Evolutionary conservation across 2,329 filamentous ascomycete species (phyloP).

Genomic region (Aureobasidium musti): DNA sequence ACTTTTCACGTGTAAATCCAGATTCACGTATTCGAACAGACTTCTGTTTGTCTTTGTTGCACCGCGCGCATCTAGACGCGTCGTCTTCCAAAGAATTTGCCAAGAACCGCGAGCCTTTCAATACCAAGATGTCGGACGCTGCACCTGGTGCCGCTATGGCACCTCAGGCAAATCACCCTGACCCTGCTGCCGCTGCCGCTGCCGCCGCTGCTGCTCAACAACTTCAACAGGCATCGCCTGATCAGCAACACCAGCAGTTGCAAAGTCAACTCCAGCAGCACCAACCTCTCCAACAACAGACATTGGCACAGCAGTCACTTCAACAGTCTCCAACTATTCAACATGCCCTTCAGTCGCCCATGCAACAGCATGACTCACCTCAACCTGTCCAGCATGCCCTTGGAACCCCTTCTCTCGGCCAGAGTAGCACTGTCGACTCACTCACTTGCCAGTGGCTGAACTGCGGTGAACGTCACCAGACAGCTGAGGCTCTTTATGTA

Average conservation of each 20-base stretch:
- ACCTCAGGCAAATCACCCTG: conserved; percentile 14
- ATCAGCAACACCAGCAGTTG: conserved; percentile 25
- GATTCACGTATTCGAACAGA: not conserved
- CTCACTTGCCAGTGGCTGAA: conserved; percentile 63
- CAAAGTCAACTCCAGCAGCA: conserved; percentile 15
- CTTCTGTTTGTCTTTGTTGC: not conserved
- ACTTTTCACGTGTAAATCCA: not conserved
- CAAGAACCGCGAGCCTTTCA: not conserved
- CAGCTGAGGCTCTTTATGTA: conserved; percentile 65
- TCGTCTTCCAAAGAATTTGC: not conserved
- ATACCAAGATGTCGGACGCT: not conserved
- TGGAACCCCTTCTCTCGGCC: conserved; percentile 34
- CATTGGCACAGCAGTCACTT: conserved; percentile 11
- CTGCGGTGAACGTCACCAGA: conserved; percentile 61
- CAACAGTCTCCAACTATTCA: conserved; percentile 27
- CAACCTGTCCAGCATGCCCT: conserved; percentile 29
- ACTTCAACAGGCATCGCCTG: conserved; percentile 21
- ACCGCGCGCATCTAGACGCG: conserved; percentile 13
- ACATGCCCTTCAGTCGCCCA: conserved; percentile 25
- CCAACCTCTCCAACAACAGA: conserved; percentile 19
- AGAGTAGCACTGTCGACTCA: conserved; percentile 46
- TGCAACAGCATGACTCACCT: conserved; percentile 30
- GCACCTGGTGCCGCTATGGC: conserved; percentile 2
- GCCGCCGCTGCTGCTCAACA: conserved; percentile 27
- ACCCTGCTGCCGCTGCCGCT: conserved; percentile 19